Conservation (phyloP, 441 rosid genomes). For the Jatropha podagrica region DNA sequence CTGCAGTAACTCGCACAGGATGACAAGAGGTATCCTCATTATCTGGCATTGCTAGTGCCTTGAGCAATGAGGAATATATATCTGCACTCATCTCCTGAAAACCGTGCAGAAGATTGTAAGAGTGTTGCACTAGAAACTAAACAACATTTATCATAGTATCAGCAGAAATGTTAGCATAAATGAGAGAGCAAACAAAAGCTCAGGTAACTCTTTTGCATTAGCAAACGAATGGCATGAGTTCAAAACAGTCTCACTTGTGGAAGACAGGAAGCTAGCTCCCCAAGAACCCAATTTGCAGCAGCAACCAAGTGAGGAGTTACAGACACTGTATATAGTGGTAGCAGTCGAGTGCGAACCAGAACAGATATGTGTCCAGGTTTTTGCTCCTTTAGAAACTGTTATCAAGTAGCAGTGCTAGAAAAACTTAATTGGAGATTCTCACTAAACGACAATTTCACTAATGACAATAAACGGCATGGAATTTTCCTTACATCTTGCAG, state of each 20-base stretch:
- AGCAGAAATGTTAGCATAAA: conserved; percentile 15
- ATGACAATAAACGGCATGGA: conserved; percentile 19
- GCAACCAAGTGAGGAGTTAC: conserved; percentile 72
- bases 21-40: conserved; percentile 50
- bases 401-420: conserved; percentile 26
- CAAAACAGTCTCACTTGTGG: conserved; percentile 55
- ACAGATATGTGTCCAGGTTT: conserved; percentile 51
- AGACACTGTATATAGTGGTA: conserved; percentile 59
- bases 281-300: conserved; percentile 83
- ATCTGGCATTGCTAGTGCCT: conserved; percentile 73
- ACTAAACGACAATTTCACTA: conserved; percentile 19
- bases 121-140: background rate
- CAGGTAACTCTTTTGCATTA: conserved; percentile 9
- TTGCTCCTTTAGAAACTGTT: conserved; percentile 78
- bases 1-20: conserved; percentile 85
- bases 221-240: conserved; percentile 21
- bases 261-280: conserved; percentile 81
- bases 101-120: conserved; percentile 29
- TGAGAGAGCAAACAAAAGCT: conserved; percentile 12
- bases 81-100: conserved; percentile 69
- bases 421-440: conserved; percentile 15
- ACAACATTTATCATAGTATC: conserved; percentile 11
- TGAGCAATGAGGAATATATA: conserved; percentile 67
- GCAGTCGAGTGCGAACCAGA: conserved; percentile 56
- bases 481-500: conserved; percentile 77